These are phyloP conservation scores for Agrocybe pediades DNA, from an alignment of 768 basidiomycete species.

Conservation along the genomic window DNA sequence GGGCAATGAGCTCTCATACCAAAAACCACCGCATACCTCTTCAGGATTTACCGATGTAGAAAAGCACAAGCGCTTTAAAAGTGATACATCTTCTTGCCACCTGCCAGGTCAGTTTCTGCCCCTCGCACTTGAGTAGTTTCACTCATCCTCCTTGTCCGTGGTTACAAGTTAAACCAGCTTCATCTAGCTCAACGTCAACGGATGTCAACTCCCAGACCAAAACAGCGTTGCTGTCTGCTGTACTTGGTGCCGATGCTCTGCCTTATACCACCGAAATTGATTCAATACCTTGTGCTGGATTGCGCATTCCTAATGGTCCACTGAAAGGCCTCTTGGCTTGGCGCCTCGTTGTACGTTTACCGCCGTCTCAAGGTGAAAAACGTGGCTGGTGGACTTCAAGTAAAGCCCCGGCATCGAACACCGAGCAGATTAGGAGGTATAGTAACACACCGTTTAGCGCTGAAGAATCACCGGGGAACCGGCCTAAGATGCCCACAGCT, in stretches of 20 bases:
- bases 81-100: background rate
- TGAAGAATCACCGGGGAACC: background rate
- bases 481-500: background rate
- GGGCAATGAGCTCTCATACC: background rate
- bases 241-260: slow-evolving; percentile 28
- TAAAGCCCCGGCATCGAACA: background rate
- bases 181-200: background rate
- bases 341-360: slow-evolving; percentile 28
- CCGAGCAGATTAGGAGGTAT: slow-evolving; percentile 2
- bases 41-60: background rate
- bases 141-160: background rate
- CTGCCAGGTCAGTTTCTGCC: background rate
- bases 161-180: background rate
- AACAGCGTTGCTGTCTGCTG: slow-evolving; percentile 17
- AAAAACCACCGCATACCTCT: slow-evolving; percentile 3
- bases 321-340: slow-evolving; percentile 30
- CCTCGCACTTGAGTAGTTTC: background rate
- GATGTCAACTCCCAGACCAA: slow-evolving; percentile 11
- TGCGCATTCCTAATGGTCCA: slow-evolving; percentile 30
- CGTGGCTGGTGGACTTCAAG: slow-evolving; percentile 15
- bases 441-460: background rate
- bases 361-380: slow-evolving; percentile 9
- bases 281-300: slow-evolving; percentile 31
- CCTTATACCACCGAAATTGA: slow-evolving; percentile 30
- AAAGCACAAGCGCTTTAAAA: background rate